These are phyloP conservation scores for Phytopythium mirpurense DNA, from an alignment of 352 stramenopile genomes.

Conservation along the genomic window DNA sequence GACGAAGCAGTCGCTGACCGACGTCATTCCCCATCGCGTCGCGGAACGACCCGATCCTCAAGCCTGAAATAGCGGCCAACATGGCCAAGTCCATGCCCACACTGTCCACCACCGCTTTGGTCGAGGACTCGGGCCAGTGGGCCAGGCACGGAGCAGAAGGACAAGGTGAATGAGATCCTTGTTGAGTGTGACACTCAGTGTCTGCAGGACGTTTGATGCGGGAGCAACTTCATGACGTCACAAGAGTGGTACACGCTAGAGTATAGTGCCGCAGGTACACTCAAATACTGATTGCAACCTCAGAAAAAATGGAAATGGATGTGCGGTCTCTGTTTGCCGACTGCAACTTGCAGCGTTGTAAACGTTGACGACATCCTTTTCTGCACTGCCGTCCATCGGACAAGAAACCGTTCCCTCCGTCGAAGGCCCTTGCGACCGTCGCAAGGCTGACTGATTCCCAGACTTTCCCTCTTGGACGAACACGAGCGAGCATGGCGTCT, in stretches of 20 bases:
- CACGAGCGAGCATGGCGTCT: constrained; percentile 7
- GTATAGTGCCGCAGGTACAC: neutral
- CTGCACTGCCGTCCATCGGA: too few relatives aligned
- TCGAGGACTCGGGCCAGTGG: constrained; percentile 39
- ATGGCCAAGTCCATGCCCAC: constrained; percentile 40
- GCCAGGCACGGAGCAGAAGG: constrained; percentile 30
- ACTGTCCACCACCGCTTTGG: constrained; percentile 24
- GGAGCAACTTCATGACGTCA: neutral
- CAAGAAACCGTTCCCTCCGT: too few relatives aligned
- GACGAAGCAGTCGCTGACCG: constrained; percentile 24
- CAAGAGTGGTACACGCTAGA: neutral
- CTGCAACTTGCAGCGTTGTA: too few relatives aligned
- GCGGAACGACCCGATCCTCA: constrained; percentile 34
- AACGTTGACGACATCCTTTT: constrained; percentile 8
- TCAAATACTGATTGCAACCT: neutral
- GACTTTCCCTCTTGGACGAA: neutral
- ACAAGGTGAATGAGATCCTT: constrained; percentile 35
- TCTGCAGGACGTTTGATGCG: neutral
- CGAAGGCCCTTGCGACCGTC: too few relatives aligned
- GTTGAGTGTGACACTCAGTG: too few relatives aligned
- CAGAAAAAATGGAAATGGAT: too few relatives aligned
- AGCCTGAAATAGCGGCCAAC: constrained; percentile 28
- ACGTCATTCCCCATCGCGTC: constrained; percentile 32
- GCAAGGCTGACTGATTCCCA: neutral
- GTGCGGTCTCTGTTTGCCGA: too few relatives aligned